Base-by-base conservation (phyloP, 2,329 filamentous ascomycete species). In the Colletotrichum euphorbiae region DNA sequence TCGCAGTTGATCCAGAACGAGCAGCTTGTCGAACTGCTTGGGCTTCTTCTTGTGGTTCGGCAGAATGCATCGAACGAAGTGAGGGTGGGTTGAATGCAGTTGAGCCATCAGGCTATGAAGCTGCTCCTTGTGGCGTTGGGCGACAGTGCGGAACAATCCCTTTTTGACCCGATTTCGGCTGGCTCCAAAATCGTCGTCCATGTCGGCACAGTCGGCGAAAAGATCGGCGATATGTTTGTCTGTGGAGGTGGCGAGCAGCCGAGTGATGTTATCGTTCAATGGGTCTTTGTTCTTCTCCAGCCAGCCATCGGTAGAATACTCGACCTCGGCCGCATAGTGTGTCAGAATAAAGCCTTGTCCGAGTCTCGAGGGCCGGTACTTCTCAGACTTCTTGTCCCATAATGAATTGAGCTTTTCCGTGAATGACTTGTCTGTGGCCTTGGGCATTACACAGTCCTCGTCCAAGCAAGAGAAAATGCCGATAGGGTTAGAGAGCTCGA, bases 221-320 rank as follows among this genome's bases (percentile, higher is more conserved):
- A 99, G 85, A 43, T 86, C 87, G 2, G 94, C 93, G 69, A 98
- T 86, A 75, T 99, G 95, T 70, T 87, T 89, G 76, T 98, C 91
- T 2, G 86, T 89, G 1, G 97, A 99, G 13, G 87, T 85, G 42
- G 94, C 93, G 40, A 99, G 86, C 7, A 99, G 85, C 21, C 93
- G 89, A 0, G 97, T 99, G 70, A 99, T 87, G 71, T 98, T 99
- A 84, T 99, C 97, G 74, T 98, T 98, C 51, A 99, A 80, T 1
- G 96, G 97, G 75, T 99, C 96, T 78, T 99, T 99, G 84, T 99
- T 99, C 85, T 98, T 99, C 79, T 98, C 95, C 38, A 99, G 83
- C 96, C 96, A 99, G 66, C 92, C 92, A 64, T 95, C 89, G 0
- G 96, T 99, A 0, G 91, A 94, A 78, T 99, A 99, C 78, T 99